Evolutionary conservation across 129 eudicot genomes (phyloP).

Genomic region (Lonicera japonica): DNA sequence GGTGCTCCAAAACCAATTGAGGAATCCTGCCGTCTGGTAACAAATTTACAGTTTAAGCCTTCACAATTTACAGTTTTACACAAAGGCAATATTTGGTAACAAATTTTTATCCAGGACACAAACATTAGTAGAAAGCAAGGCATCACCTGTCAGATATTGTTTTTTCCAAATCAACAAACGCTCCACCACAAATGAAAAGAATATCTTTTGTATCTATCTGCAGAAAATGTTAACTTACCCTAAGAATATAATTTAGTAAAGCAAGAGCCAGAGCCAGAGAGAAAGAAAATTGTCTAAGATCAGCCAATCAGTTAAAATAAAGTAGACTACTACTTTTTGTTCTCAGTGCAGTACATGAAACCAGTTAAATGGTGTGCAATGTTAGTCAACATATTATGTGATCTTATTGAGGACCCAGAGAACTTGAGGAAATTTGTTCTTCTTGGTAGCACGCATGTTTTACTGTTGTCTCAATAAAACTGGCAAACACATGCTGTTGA

Average conservation of each 20-base stretch:
- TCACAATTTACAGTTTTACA: slow-evolving; percentile 1
- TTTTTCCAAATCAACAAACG: slow-evolving; percentile 81
- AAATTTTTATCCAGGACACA: not conserved
- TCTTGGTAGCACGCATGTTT: too few relatives aligned
- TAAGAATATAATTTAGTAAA: slow-evolving; percentile 4
- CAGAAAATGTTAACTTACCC: slow-evolving; percentile 4
- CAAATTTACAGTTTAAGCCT: slow-evolving; percentile 10
- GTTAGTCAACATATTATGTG: too few relatives aligned
- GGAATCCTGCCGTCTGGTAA: slow-evolving; percentile 82
- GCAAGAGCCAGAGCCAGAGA: too few relatives aligned
- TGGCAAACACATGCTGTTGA: too few relatives aligned
- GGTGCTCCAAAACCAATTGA: slow-evolving; percentile 98
- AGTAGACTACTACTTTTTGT: too few relatives aligned
- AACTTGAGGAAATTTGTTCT: too few relatives aligned
- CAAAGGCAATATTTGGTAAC: slow-evolving; percentile 1
- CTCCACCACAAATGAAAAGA: slow-evolving; percentile 95
- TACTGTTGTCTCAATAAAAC: too few relatives aligned
- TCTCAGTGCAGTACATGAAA: too few relatives aligned
- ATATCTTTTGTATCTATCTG: slow-evolving; percentile 90
- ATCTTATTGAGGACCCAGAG: too few relatives aligned
- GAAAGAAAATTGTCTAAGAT: too few relatives aligned
- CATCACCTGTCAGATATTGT: slow-evolving; percentile 89
- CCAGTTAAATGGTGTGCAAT: too few relatives aligned
- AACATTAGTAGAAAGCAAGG: not conserved
- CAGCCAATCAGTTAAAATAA: too few relatives aligned